Evolutionary conservation across 2,329 filamentous ascomycete genomes (phyloP).

Genomic region (Diplodia corticola): DNA sequence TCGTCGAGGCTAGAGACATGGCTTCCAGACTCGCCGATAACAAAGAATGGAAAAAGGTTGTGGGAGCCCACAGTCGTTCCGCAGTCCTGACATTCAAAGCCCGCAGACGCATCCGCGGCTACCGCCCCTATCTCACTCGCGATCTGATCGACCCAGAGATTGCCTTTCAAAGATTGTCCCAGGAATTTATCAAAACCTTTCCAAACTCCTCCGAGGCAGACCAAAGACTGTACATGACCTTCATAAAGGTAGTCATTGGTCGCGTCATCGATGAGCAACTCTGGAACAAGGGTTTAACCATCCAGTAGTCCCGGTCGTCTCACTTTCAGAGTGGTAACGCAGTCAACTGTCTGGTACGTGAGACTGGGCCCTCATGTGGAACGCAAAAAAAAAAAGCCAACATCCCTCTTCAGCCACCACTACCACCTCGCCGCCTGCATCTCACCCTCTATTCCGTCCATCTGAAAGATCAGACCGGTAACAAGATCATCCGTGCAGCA

Average conservation of each 20-base stretch:
- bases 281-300: not conserved
- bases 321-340: not conserved
- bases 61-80: no score
- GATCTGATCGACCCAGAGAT: not conserved
- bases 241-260: not conserved
- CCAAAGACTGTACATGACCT: not conserved
- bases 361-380: no score
- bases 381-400: no score
- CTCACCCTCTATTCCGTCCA: no score
- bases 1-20: not conserved
- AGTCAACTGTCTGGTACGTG: no score
- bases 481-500: no score
- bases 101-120: not conserved
- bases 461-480: no score
- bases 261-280: not conserved
- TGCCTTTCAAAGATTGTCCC: not conserved
- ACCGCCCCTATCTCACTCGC: accelerated
- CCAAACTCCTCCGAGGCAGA: not conserved
- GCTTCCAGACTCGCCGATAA: no score
- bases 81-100: not conserved
- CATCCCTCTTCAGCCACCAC: no score
- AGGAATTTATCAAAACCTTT: not conserved
- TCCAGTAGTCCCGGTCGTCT: not conserved
- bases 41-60: no score
- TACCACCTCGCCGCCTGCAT: no score